Evolutionary conservation across 148 eudicot species (phyloP), one percentile per base, ranked within the genome.

Genomic region (Bassia scoparia): DNA sequence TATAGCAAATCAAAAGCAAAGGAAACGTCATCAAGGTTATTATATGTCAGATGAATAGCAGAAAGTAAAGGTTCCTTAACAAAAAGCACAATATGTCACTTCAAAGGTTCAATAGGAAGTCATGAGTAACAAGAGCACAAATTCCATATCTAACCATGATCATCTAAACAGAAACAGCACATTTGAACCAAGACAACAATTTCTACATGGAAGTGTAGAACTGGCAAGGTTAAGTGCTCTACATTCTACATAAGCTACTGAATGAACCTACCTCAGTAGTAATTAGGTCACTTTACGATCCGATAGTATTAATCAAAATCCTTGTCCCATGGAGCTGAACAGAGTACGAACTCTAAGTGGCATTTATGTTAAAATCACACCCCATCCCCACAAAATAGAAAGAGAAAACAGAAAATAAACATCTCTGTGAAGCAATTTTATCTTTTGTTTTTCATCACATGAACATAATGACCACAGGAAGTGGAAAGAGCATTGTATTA

Each of bases 391-490:
- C 20, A 18, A 10, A 6, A 7, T 8, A 8, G 0, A 41, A 41
- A 8, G 12, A 41, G 46, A 14, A 41, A 29, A 56, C 31, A 56
- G 30, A 55, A 56, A 30, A 12, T 30, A n/a, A n/a, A n/a, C n/a
- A n/a, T n/a, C 27, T 0, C 6, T 7, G 61, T n/a, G n/a, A n/a
- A n/a, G n/a, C n/a, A 35, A 71, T 29, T 49, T 29, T 3, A 41
- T 16, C 35, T 53, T 30, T 12, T 7, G n/a, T 49, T 34, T 74
- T 30, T 46, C 54, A 54, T 75, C 60, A 71, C 38, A 55, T 43
- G 67, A 72, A 75, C 56, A 67, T 15, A 49, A 66, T 48, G 44
- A 69, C 48, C 69, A 69, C 23, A 77, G 65, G 65, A 61, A 83
- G 43, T 31, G 38, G 43, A 66, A 74, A 52, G 46, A 65, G 76